A percentile compares a stretch with the other conserved stretches of the same genome.
Evolutionary conservation across 1,284 basidiomycete species (phyloP).

Genomic region (Stygiomarasmius scandens): DNA sequence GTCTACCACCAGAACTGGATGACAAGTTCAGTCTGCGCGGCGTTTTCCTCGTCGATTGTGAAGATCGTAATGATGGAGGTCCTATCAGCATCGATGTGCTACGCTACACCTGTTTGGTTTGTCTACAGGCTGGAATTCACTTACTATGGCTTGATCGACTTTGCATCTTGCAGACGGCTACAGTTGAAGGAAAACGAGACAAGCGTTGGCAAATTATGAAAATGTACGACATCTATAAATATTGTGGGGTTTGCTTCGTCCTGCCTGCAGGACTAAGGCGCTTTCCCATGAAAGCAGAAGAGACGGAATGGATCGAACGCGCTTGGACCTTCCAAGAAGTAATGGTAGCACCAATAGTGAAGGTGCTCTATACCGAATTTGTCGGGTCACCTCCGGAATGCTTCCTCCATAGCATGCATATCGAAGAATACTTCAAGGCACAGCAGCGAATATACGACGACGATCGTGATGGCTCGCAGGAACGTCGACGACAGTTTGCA

Average conservation of each 20-base stretch:
- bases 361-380: background rate
- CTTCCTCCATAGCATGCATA: background rate
- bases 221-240: background rate
- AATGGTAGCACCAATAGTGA: background rate
- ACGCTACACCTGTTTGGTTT: background rate
- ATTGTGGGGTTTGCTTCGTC: background rate
- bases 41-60: background rate
- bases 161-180: background rate
- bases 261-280: background rate
- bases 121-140: background rate
- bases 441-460: background rate
- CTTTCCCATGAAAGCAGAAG: background rate
- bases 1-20: background rate
- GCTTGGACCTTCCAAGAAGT: slow-evolving; percentile 1
- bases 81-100: background rate
- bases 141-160: background rate
- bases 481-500: background rate
- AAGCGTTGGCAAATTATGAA: slow-evolving; percentile 1
- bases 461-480: background rate
- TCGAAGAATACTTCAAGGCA: background rate
- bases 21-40: background rate
- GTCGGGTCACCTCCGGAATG: background rate
- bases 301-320: slow-evolving; percentile 1
- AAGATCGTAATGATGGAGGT: background rate
- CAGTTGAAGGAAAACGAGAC: background rate